phyloP scores from a whole-genome alignment of 768 basidiomycete genomes.

The Cyclocybe cylindracea region DNA sequence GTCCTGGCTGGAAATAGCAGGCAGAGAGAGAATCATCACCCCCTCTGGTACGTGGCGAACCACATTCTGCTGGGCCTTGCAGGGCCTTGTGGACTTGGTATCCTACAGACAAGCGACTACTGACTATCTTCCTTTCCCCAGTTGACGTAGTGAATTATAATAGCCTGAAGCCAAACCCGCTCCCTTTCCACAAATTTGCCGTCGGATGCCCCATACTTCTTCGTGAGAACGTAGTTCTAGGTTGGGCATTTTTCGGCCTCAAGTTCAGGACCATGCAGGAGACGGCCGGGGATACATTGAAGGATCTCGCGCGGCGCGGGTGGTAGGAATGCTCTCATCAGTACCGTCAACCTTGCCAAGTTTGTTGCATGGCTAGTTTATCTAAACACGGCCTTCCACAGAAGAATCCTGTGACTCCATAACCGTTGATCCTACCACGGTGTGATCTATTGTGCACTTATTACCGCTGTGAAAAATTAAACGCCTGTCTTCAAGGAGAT shows the following conservation, averaged over 20 bases:
- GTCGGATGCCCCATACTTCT: conserved; percentile 28
- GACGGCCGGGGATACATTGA: conserved; percentile 29
- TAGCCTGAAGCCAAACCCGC: conserved; percentile 19
- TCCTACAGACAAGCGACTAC: not conserved
- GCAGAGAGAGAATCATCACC: conserved; percentile 57
- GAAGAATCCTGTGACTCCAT: no score
- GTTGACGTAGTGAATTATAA: conserved; percentile 39
- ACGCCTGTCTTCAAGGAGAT: no score
- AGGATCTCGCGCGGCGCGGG: conserved; percentile 29
- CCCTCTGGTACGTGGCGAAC: conserved; percentile 26
- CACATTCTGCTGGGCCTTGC: not conserved
- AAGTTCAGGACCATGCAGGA: conserved; percentile 30
- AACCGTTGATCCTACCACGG: no score
- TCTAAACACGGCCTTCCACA: no score
- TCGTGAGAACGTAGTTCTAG: conserved; percentile 16
- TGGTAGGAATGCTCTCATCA: conserved; percentile 19
- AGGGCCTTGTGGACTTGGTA: conserved; percentile 6
- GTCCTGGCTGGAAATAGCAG: conserved; percentile 49
- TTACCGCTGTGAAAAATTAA: no score
- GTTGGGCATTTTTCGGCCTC: conserved; percentile 29
- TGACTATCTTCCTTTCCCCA: not conserved
- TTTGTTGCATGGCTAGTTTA: no score
- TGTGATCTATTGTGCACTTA: no score
- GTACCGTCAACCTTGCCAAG: no score
- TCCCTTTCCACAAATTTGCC: conserved; percentile 20